Evolutionary conservation across 2,329 filamentous ascomycete genomes (phyloP).

Genomic region (Cladosporium velox): DNA sequence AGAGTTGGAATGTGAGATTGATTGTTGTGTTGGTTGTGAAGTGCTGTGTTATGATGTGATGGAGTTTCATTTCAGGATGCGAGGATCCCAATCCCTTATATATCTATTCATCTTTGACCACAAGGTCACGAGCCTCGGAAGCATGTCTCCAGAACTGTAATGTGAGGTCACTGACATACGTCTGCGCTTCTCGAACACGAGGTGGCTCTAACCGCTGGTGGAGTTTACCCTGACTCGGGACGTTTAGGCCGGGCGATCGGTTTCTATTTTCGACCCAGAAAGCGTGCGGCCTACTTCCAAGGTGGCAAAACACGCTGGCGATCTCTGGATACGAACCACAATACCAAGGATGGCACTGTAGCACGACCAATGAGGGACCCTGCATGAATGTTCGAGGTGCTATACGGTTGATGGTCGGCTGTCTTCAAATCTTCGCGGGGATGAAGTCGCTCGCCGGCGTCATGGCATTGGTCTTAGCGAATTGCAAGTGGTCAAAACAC

Average conservation of each 20-base stretch:
- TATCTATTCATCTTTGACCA: background rate
- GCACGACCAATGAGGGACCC: background rate
- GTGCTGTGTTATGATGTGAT: background rate
- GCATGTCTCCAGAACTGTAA: background rate
- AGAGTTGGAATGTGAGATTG: background rate
- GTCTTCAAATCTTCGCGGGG: background rate
- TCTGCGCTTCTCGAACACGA: conserved; percentile 8
- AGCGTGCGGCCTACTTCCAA: conserved; percentile 5
- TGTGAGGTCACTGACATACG: conserved; percentile 9
- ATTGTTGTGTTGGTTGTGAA: background rate
- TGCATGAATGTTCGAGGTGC: background rate
- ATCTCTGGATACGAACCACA: conserved; percentile 1
- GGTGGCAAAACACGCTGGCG: background rate
- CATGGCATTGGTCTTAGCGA: background rate
- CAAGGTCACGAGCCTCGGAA: conserved; percentile 1
- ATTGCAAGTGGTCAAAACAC: background rate
- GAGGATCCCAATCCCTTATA: background rate
- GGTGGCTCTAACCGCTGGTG: background rate
- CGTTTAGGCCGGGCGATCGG: background rate
- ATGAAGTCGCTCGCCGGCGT: background rate
- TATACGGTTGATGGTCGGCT: conserved; percentile 3
- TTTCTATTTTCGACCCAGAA: conserved; percentile 12
- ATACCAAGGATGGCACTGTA: background rate
- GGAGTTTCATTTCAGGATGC: background rate
- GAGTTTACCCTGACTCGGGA: conserved; percentile 8